Conservation (phyloP, 2,329 filamentous ascomycete genomes). For the Hirsutella thompsonii region DNA sequence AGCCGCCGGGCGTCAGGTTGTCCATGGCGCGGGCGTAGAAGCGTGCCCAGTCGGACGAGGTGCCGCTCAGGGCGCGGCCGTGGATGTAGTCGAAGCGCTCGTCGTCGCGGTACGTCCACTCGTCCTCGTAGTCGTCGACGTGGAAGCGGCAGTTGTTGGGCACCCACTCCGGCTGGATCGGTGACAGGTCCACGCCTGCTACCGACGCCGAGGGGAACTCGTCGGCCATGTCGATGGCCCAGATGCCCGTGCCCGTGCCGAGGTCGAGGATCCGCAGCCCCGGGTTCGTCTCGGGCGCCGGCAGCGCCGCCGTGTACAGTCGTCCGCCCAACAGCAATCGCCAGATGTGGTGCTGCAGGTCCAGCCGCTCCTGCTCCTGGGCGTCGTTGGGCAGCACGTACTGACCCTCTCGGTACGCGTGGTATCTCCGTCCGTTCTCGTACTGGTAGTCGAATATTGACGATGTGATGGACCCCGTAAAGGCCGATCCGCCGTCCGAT, state of each 20-base stretch:
- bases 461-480: constrained; percentile 24
- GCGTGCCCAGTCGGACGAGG: constrained; percentile 17
- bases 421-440: constrained; percentile 35
- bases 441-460: constrained; percentile 30
- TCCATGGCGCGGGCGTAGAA: constrained; percentile 16
- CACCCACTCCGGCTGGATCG: constrained; percentile 44
- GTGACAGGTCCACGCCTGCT: constrained; percentile 41
- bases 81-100: constrained; percentile 22
- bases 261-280: constrained; percentile 37
- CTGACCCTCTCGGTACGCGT: constrained; percentile 30
- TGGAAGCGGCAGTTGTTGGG: constrained; percentile 51
- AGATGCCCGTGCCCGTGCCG: constrained; percentile 50
- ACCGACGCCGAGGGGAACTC: constrained; percentile 22
- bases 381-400: constrained; percentile 37
- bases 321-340: constrained; percentile 28
- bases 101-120: constrained; percentile 27
- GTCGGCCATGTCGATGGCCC: constrained; percentile 44
- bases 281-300: constrained; percentile 4
- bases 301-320: constrained; percentile 32
- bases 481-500: constrained; percentile 16
- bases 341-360: constrained; percentile 42
- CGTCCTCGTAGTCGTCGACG: constrained; percentile 50
- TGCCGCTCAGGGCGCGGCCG: constrained; percentile 18
- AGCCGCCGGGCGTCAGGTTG: constrained; percentile 20
- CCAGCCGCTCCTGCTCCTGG: constrained; percentile 38